Evolutionary conservation across 192 early-diverging fungal genomes (phyloP).

Genomic region (Podila epigama): DNA sequence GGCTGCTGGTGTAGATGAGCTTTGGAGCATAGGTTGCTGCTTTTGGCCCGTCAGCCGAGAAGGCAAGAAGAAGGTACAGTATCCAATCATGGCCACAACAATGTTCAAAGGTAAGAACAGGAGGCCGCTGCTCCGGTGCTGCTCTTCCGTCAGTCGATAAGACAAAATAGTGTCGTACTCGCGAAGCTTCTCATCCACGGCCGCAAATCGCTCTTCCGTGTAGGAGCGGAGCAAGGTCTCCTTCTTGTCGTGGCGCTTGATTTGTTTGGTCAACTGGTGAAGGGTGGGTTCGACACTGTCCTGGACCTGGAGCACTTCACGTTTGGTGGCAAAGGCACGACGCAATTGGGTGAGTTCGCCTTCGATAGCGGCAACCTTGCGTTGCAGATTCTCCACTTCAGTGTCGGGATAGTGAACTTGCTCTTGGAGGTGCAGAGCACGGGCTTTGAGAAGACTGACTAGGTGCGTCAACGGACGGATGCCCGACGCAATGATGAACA

Average conservation of each 20-base stretch:
- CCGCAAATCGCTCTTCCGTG: slow-evolving; percentile 59
- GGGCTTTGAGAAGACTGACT: slow-evolving; percentile 54
- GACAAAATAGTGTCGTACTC: slow-evolving; percentile 61
- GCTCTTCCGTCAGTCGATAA: slow-evolving; percentile 61
- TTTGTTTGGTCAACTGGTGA: slow-evolving; percentile 58
- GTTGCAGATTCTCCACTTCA: slow-evolving; percentile 56
- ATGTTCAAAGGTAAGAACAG: slow-evolving; percentile 64
- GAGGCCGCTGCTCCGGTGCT: slow-evolving; percentile 43
- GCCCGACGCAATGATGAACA: slow-evolving; percentile 64
- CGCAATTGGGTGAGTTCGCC: slow-evolving; percentile 56
- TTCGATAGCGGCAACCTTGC: slow-evolving; percentile 57
- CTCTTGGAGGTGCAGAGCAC: slow-evolving; percentile 61
- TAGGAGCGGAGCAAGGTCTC: slow-evolving; percentile 58
- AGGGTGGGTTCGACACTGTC: slow-evolving; percentile 60
- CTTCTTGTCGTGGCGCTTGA: slow-evolving; percentile 64
- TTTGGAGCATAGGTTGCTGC: slow-evolving; percentile 44
- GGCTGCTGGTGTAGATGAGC: slow-evolving; percentile 23
- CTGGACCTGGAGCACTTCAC: slow-evolving; percentile 57
- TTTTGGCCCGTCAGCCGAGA: slow-evolving; percentile 23
- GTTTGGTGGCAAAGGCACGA: slow-evolving; percentile 62
- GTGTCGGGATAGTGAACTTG: slow-evolving; percentile 58
- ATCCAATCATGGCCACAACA: slow-evolving; percentile 49
- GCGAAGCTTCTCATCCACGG: slow-evolving; percentile 58
- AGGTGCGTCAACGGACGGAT: slow-evolving; percentile 62
- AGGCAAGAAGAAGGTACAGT: slow-evolving; percentile 53